Base-by-base conservation (phyloP, 805 yeast species). In the Ogataea corticis region DNA sequence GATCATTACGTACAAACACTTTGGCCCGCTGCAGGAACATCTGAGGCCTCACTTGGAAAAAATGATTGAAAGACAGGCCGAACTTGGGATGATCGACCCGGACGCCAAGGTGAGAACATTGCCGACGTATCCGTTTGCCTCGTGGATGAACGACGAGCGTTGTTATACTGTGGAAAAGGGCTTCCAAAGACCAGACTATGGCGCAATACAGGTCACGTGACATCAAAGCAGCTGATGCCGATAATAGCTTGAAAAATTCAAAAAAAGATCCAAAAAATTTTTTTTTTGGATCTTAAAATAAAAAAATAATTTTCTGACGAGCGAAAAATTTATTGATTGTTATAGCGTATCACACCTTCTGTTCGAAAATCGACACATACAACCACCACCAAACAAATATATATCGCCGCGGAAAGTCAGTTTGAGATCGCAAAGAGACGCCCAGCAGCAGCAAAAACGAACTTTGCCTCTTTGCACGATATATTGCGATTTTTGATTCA, bases 1-100 rank as follows among this genome's bases (percentile, higher is more conserved):
- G 28, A 75, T 76, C 40, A 62, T 75, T 50, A 71, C 72, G 56
- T 71, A 72, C 54, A 75, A 73, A 57, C 72, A 71, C 50, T 76
- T 69, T 46, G 72, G 63, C 27, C 38, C 61, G 21, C 56, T 71
- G 41, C 61, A 79, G 44, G 76, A 73, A 46, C 75, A 73, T 54
- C 59, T 75, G 34, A 56, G 58, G 13, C 63, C 59, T 2, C 69
- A 71, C 51, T 62, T 75, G 51, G 72, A 73, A 43, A 51, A 54
- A 6, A 61, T 75, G 57, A 65, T 75, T 29, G 56, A 67, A 38
- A 54, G 71, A 10, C 80, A 75, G 52, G 51, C 66, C 27, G 70
- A 67, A 9, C 49, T 57, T 50, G 74, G 73, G 0, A 36, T 75
- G 13, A 72, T 75, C 14, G 38, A 59, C 12, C 68, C 65, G 12